Base-by-base conservation (phyloP, 257 asterid genomes). In the Mitragyna speciosa region DNA sequence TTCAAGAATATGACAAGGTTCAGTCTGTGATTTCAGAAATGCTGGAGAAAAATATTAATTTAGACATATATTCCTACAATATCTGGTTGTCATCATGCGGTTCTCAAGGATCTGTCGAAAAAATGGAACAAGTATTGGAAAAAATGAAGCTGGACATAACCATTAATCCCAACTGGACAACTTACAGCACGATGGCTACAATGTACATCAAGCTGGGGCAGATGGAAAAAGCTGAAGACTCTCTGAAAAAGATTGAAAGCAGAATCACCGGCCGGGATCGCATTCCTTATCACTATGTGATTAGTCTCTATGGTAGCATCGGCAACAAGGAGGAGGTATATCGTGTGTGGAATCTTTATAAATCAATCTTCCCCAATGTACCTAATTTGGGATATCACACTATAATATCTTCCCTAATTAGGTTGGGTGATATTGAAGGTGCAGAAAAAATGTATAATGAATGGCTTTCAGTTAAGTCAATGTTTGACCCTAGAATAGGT, bases 121-220 rank as follows among this genome's bases (percentile, higher is more conserved):
- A 87, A 77, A 90, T 91, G 97, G 99, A 96, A 78, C 85, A 86
- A 81, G 96, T 88, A 51, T 84, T 88, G 59, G 87, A 87, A 24
- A 85, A 71, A 72, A 94, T 96, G 97, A 85, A 89, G 86, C 83
- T 83, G 70, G 96, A 91, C 83, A 66, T 86, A 79, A 12, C 83
- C 70, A 81, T 91, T 72, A 86, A 85, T 52, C 95, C 97, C 72
- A 91, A 86, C 77, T 96, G 99, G 99, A 85, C 94, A 69, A 94
- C 99, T 9, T 96, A 82, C 80, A 87, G 97, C 87, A 91, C 98
- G 33, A 85, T 96, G 99, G 97, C 99, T 16, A 83, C 97, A 6
- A 56, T 87, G 85, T 94, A 90, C 76, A 86, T 92, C 54, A 91
- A 86, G 79, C 79, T 79, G 47, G 94, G 89, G 81, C 80, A 86